Conservation (phyloP, 345 rosid species). For the Chamaenerion angustifolium region DNA sequence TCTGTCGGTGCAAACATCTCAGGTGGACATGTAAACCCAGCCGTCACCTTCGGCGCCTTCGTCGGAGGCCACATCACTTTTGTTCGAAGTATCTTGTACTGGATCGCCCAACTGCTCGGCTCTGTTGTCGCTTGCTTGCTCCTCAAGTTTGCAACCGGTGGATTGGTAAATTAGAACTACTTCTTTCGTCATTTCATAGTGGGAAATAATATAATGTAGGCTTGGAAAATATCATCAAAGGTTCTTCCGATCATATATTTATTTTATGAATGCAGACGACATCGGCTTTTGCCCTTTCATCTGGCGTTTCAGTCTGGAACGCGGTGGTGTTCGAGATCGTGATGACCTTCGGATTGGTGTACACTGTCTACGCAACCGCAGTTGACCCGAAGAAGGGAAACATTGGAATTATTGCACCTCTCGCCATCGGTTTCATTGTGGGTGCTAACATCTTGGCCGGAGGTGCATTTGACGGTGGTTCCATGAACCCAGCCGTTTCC, state of each 20-base stretch:
- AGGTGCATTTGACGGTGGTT: conserved; percentile 81
- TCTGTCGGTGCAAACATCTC: conserved; percentile 58
- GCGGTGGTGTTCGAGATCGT: conserved; percentile 83
- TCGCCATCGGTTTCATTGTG: conserved; percentile 78
- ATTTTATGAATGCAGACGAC: conserved; percentile 35
- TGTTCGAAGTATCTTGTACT: conserved; percentile 34
- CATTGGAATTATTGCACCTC: conserved; percentile 67
- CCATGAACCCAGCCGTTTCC: conserved; percentile 94
- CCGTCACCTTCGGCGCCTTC: conserved; percentile 60
- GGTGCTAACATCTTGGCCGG: conserved; percentile 92
- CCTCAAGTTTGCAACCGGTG: conserved; percentile 49
- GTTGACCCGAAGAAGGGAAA: conserved; percentile 81
- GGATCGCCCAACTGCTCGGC: conserved; percentile 52
- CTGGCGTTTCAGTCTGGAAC: conserved; percentile 56
- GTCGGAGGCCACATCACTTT: conserved; percentile 53
- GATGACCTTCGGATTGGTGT: conserved; percentile 86
- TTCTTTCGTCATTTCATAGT: no score
- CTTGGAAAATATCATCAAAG: no score
- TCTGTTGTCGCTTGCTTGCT: conserved; percentile 59
- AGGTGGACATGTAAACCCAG: conserved; percentile 72
- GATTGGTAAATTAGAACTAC: no score
- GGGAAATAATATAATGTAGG: no score
- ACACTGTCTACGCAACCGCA: conserved; percentile 84
- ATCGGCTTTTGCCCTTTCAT: conserved; percentile 46
- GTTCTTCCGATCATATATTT: no score